Base-by-base conservation (phyloP, 768 basidiomycete species). In the Lyophyllum shimeji region DNA sequence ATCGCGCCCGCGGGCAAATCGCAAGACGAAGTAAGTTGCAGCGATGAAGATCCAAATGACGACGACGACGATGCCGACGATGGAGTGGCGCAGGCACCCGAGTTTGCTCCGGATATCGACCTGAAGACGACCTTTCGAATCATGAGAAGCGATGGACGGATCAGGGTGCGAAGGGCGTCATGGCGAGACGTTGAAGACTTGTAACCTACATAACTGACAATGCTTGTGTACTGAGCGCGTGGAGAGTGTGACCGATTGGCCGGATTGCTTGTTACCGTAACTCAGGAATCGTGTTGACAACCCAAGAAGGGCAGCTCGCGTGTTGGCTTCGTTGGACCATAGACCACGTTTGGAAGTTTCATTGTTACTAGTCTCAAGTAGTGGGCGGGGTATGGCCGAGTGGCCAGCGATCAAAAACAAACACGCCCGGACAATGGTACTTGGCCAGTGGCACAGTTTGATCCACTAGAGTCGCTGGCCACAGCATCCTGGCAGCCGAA, bases 131-230 rank as follows among this genome's bases (percentile, higher is more conserved):
- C 68, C 34, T 65, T 74, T 2, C 77, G 77, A 64, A 61, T 83
- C 34, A 59, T 72, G 51, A 74, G 81, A 31, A 62, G 58, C 40
- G 67, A 68, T 13, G 77, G 76, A 27, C 73, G 72, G 45, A 64
- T 82, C 25, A 69, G 71, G 53, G 76, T 82, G 17, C 72, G 73
- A 64, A 74, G 76, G 57, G 69, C 63, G 39, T 76, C 73, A 45
- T 79, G 78, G 77, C 65, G 61, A 40, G 18, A 15, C 39, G n/a
- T n/a, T n/a, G n/a, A n/a, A n/a, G n/a, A 15, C n/a, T 5, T n/a
- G 39, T 6, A 37, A 40, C 9, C 37, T 3, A 3, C 13, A 39
- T 39, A 15, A 39, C 37, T 15, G 37, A 39, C 37, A 39, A 39
- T 39, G 37, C 13, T 7, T n/a, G 39, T 18, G 15, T 40, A 18